These are phyloP conservation scores for Auricularia sp. DNA, from an alignment of 768 basidiomycete species.

Conservation along the genomic window DNA sequence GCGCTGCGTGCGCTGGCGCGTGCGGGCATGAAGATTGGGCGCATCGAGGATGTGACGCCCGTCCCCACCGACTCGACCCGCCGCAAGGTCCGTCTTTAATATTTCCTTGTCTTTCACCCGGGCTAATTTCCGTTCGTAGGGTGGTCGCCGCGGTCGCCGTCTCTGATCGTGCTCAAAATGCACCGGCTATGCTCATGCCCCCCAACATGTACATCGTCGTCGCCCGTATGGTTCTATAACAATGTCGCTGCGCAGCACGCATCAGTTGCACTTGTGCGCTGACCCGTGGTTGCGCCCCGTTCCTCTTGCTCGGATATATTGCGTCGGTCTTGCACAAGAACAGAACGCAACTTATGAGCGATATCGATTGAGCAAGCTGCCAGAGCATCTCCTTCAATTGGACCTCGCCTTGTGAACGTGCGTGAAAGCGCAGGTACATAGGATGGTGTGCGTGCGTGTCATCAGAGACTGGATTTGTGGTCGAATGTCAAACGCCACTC, in stretches of 20 bases:
- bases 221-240: neutral
- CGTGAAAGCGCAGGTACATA: no score
- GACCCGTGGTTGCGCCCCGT: constrained; percentile 2
- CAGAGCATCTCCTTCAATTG: no score
- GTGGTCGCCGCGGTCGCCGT: constrained; percentile 99
- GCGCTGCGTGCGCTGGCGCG: constrained; percentile 97
- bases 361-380: no score
- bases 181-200: neutral
- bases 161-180: constrained; percentile 26
- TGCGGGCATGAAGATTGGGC: constrained; percentile 94
- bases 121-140: constrained; percentile 33
- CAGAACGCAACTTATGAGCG: no score
- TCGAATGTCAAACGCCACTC: no score
- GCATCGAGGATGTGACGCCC: constrained; percentile 97
- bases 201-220: neutral
- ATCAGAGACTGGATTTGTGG: no score
- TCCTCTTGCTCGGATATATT: no score
- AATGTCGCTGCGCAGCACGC: neutral
- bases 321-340: no score
- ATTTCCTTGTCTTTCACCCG: neutral
- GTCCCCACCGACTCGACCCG: constrained; percentile 95
- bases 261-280: neutral
- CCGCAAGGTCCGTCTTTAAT: constrained; percentile 61
- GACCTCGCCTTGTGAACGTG: no score
- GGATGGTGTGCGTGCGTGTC: no score